Base-by-base conservation (phyloP, 108 stramenopile genomes). In the Aureococcus anophagefferens region DNA sequence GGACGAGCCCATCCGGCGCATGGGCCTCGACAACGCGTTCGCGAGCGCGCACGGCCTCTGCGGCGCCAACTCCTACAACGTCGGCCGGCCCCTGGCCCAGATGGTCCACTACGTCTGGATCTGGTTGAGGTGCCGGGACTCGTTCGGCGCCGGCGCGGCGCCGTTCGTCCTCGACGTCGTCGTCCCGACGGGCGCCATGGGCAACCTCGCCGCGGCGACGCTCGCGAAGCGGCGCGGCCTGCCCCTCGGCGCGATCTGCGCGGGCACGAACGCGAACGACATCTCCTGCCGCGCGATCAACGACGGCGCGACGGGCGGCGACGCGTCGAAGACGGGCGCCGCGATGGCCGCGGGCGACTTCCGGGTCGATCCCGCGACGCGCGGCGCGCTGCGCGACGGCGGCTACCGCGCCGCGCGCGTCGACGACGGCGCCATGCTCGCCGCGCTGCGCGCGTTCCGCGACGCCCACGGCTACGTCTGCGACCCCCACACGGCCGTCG, bases 171-270 rank as follows among this genome's bases (percentile, higher is more conserved):
- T 76, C 62, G 89, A 94, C 69, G 65, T 94, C 65, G 82, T 91
- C 14, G 68, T 94, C 45, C 93, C 93, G 15, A 91, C 91, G 7
- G 91, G 93, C n/a, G 93, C 93, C 69, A 91, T 94, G 90, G 93
- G 93, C 5, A 94, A 94, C 67, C 70, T 89, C 32, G 82, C 85
- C 1, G 88, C 80, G 16, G 86, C 80, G 30, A 88, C 88, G 68
- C 88, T 94, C 84, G 86, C 86, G 64, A 88, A 89, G 63, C 67
- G 79, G 67, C 85, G 87, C 85, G 90, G 93, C 13, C 30, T 94
- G 37, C 93, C 90, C 1, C 68, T 94, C 46, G 85, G 88, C 13
- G 73, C 35, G 40, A 69, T 90, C 18, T 80, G 76, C 71, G 81
- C 85, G 36, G 89, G 83, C 35, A 87, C 88, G 33, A 94, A 94